Base-by-base conservation (phyloP, 192 early-diverging fungal species). In the Funneliformis geosporum region DNA sequence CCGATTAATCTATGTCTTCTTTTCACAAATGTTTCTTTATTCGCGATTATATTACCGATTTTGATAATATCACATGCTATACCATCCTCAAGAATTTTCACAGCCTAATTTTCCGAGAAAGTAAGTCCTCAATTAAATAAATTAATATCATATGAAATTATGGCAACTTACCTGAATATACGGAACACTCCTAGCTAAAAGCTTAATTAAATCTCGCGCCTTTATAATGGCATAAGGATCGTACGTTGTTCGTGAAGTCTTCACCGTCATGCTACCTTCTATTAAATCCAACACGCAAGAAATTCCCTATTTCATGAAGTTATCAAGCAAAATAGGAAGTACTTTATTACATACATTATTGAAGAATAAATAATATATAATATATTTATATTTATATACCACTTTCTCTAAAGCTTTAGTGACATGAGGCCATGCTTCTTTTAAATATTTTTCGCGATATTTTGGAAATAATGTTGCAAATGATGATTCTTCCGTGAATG, bases 391-490 rank as follows among this genome's bases (percentile, higher is more conserved):
- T 65, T 12, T 60, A 80, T 64, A 69, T 85, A 92, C 92, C 46
- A 89, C 84, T 84, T 90, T 91, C 12, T 96, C 95, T 6, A 99
- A 86, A 1, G 91, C 87, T 73, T 87, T 85, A 38, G 93, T 97
- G 43, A 95, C 93, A 66, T 93, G 92, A 14, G 95, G 93, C 97
- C 97, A 98, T 12, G 94, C 86, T 83, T 98, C 95, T 74, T 88
- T 91, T 74, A 99, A 82, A 80, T 98, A 99, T 78, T 90, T 88
- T 88, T 99, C 97, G 78, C 96, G 90, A 88, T 99, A 99, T 87
- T 98, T 98, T 39, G 98, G 98, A 77, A 99, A 99, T 83, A 99
- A 83, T 8, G 96, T 97, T 11, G 97, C 96, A 86, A 99, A 99
- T 5, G 94, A 95, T 10, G 95, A 96, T 82, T 98, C 98, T 82